Percentiles rank a stretch among this genome's conserved stretches.
Evolutionary conservation across 2,329 filamentous ascomycete species (phyloP).

Genomic region (Monilinia aucupariae): DNA sequence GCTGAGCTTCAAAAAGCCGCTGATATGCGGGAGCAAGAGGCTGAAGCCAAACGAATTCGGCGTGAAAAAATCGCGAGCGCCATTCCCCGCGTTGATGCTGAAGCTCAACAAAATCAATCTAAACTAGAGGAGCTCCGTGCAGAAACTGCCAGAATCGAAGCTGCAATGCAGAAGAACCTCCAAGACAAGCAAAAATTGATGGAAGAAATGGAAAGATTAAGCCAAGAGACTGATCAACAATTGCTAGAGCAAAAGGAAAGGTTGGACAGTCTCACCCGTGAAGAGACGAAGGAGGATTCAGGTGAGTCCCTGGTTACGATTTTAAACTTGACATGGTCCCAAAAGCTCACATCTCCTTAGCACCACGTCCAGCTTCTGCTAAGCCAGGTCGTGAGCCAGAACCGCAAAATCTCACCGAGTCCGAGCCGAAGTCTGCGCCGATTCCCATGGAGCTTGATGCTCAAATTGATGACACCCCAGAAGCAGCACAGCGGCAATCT

Average conservation of each 20-base stretch:
- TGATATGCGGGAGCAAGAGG: slow-evolving; percentile 26
- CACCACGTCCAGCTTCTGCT: neutral
- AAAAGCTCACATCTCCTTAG: slow-evolving; percentile 13
- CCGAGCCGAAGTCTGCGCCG: neutral
- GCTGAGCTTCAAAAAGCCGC: slow-evolving; percentile 26
- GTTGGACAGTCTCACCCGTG: slow-evolving; percentile 29
- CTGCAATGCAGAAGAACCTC: slow-evolving; percentile 29
- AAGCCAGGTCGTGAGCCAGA: neutral
- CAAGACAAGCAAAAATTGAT: slow-evolving; percentile 34
- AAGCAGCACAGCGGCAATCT: neutral
- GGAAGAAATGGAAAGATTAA: slow-evolving; percentile 35
- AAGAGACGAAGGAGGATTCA: slow-evolving; percentile 29
- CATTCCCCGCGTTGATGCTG: slow-evolving; percentile 34
- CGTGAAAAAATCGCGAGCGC: slow-evolving; percentile 34
- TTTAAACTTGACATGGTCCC: neutral
- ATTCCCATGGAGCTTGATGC: slow-evolving; percentile 11
- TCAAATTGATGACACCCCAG: neutral
- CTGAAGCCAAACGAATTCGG: slow-evolving; percentile 32
- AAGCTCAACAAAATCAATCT: slow-evolving; percentile 30
- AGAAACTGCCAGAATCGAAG: slow-evolving; percentile 34
- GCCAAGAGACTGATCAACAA: slow-evolving; percentile 35
- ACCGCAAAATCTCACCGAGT: neutral
- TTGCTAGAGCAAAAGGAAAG: slow-evolving; percentile 35
- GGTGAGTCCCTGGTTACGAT: slow-evolving; percentile 23
- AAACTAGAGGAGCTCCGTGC: slow-evolving; percentile 32